Base-by-base conservation (phyloP, 148 eudicot species). In the Camellia lanceoleosa region DNA sequence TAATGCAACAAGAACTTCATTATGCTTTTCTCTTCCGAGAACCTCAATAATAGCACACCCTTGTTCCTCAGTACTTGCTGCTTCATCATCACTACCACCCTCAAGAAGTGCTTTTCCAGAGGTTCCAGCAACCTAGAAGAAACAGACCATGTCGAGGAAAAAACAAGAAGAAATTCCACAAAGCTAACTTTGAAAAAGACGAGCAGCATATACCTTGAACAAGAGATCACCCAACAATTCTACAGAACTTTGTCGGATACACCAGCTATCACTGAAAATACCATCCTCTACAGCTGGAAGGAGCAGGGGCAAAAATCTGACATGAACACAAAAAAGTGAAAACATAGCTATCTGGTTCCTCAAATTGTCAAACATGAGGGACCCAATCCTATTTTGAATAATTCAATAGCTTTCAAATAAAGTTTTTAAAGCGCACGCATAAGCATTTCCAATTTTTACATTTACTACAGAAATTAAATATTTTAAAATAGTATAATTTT, bases 231-330 rank as follows among this genome's bases (percentile, higher is more conserved):
- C 99, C 84, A 96, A 78, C 73, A 96, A 83, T 82, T 96, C 99
- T 18, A 96, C 99, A 80, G 99, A 96, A 86, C 99, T 93, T 84
- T 96, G 99, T 72, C 99, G 85, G 67, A 96, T 92, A 83, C 99
- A 97, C 99, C 99, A 96, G 81, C 80, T 96, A 80, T 96, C 98
- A 85, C 93, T 93, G 85, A 96, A 96, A 75, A 96, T 96, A 73
- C 99, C 99, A 83, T 96, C 99, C 87, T 96, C 99, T n/a, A 96
- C 97, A 81, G 98, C 99, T 63, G 99, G 99, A 88, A 96, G 99
- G 64, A 96, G 93, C 86, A 96, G 84, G 59, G 94, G 99, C 82
- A 96, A 79, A 55, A 98, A 96, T 86, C 99, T 96, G 89, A 69
- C 63, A 80, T 20, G 46, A 38, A 64, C 2, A 42, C 52, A 43